These are phyloP conservation scores for Eragrostis curvula DNA, from an alignment of 176 grass and related monocot genomes.

Conservation along the genomic window DNA sequence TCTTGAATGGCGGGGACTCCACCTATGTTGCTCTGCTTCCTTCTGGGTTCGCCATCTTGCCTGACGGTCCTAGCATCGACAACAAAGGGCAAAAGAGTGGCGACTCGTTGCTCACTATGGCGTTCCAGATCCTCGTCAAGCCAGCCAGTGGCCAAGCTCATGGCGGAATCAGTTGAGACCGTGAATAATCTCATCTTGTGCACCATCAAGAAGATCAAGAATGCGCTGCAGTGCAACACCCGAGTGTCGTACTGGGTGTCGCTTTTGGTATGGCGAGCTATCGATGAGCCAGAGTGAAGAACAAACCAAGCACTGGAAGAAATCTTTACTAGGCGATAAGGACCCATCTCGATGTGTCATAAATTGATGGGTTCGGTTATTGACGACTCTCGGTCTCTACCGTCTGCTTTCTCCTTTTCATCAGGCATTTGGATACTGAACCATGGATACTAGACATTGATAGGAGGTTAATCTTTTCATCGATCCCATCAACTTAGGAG, in stretches of 20 bases:
- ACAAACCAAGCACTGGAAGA: conserved; percentile 74
- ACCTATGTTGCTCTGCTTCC: conserved; percentile 91
- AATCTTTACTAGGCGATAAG: conserved; percentile 97
- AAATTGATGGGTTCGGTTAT: conserved; percentile 99
- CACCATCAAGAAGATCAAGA: conserved; percentile 98
- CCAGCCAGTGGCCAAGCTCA: conserved; percentile 88
- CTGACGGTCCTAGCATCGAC: conserved; percentile 52
- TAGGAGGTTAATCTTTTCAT: conserved; percentile 17
- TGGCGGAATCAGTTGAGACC: conserved; percentile 84
- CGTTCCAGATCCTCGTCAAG: conserved; percentile 98
- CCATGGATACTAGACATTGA: conserved; percentile 45
- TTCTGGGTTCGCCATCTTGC: conserved; percentile 91
- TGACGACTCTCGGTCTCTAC: conserved; percentile 74
- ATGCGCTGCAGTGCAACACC: conserved; percentile 60
- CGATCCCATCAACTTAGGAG: conserved; percentile 34
- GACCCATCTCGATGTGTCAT: conserved; percentile 39
- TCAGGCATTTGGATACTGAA: conserved; percentile 7
- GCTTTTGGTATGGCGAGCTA: neutral
- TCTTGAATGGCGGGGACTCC: conserved; percentile 94
- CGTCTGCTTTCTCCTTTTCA: conserved; percentile 6
- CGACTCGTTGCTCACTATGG: conserved; percentile 78
- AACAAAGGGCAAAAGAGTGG: conserved; percentile 31
- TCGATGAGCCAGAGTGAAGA: conserved; percentile 81
- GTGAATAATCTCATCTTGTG: conserved; percentile 93
- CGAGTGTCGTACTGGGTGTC: conserved; percentile 3